A percentile compares a stretch with the other conserved stretches of the same genome.
These are phyloP conservation scores for Dimargaris xerosporica DNA, from an alignment of 192 early-diverging fungal species.

Conservation along the genomic window DNA sequence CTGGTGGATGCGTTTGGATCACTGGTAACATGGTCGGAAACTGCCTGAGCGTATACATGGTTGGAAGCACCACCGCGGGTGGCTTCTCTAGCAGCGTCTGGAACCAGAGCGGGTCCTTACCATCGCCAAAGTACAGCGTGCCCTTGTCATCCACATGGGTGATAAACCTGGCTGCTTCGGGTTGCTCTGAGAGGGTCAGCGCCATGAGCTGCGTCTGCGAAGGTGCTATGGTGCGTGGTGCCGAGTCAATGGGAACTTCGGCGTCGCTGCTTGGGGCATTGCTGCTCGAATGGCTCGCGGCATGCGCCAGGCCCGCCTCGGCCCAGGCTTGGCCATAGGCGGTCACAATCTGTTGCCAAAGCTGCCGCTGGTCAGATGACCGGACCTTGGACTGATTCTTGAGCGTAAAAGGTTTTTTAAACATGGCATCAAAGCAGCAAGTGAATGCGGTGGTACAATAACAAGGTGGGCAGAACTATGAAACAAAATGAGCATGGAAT, in stretches of 20 bases:
- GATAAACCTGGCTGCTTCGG: constrained; percentile 47
- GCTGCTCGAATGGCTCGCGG: constrained; percentile 3
- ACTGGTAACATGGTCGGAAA: constrained; percentile 47
- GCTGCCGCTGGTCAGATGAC: constrained; percentile 46
- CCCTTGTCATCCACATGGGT: constrained; percentile 47
- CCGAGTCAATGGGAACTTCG: constrained; percentile 19
- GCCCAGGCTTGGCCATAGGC: constrained; percentile 18
- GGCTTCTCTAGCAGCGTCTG: constrained; percentile 28
- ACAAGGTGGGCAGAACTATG: no score
- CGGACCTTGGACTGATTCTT: constrained; percentile 55
- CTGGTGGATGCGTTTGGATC: constrained; percentile 49
- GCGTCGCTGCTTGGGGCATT: constrained; percentile 22
- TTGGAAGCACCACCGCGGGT: constrained; percentile 36
- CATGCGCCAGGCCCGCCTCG: not conserved
- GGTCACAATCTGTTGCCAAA: constrained; percentile 42
- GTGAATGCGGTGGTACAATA: no score
- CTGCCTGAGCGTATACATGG: constrained; percentile 66
- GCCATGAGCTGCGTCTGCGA: not conserved
- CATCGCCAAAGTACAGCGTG: constrained; percentile 39
- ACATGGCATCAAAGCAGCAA: no score
- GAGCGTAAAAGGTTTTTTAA: constrained; percentile 54
- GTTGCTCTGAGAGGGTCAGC: constrained; percentile 30
- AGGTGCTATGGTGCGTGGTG: constrained; percentile 17
- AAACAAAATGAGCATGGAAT: no score
- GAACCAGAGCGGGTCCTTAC: constrained; percentile 50